Base-by-base conservation (phyloP, 768 basidiomycete species). In the Trametopsis cervina region DNA sequence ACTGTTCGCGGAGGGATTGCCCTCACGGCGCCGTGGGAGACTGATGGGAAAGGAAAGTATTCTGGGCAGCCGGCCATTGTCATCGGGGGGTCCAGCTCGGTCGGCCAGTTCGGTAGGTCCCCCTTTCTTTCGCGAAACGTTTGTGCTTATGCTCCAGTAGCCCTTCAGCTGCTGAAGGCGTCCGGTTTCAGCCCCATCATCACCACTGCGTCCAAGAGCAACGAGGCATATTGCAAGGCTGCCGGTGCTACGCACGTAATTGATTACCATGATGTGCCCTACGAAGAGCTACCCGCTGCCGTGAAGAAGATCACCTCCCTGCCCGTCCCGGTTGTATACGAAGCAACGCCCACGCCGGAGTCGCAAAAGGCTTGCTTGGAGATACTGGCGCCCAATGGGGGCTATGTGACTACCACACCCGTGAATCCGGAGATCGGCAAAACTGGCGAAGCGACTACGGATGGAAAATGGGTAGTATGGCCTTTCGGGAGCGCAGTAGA, bases 341-440 rank as follows among this genome's bases (percentile, higher is more conserved):
- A 71, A 46, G 42, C 67, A 0, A 52, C 71, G 48, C 63, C 69
- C 15, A 54, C 54, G 39, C 52, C 62, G 7, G 68, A 68, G 41
- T 72, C 74, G 0, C 72, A 73, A 51, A 54, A 66, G 24, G 57
- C 59, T 3, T 71, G 59, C 27, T 68, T 63, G 59, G 54, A 61
- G 39, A 21, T 70, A 12, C 64, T 75, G 13, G 63, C 64, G 4
- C 59, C 64, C 17, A 67, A 65, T 18, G 73, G 74, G 18, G 51
- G 60, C 22, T 59, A 75, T 4, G 57, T 66, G 9, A 33, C 29
- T 29, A 10, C 35, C 7, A n/a, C n/a, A n/a, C n/a, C n/a, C n/a
- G 9, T 9, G 9, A 7, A 17, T 40, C 18, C 39, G 9, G 7
- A 6, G 7, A 18, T 40, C 39, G 21, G 29, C 15, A 33, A 33